Evolutionary conservation across 1,284 basidiomycete species (phyloP), one percentile per base, ranked within the genome.

Genomic region (Lignosus rhinocerotis): DNA sequence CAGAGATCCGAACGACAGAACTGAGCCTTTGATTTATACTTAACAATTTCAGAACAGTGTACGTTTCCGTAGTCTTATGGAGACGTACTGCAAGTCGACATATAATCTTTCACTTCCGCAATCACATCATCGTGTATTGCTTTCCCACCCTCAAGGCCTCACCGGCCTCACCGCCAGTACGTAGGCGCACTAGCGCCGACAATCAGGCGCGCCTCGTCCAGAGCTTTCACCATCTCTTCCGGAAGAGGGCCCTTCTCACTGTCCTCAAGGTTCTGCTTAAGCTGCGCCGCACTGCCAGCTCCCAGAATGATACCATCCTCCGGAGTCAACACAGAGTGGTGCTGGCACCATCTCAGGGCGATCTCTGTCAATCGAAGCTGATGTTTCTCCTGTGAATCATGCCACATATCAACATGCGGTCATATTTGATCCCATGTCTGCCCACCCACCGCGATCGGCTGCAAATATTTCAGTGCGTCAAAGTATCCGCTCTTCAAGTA

Each of bases 101-200:
- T 39, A 9, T 6, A 39, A 12, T 39, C 36, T n/a, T n/a, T 1
- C n/a, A 39, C 36, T n/a, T 5, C 9, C n/a, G 12, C 36, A 39
- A 10, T 10, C 36, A 44, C 42, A 17, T 19, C 14, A 17, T 44
- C 21, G 42, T 17, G 2, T 3, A 41, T 51, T 19, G 11, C 36
- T 10, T 41, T 12, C 42, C 9, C 41, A 12, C 17, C 12, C 32
- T 73, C n/a, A n/a, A n/a, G n/a, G n/a, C n/a, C n/a, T n/a, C n/a
- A n/a, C n/a, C n/a, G n/a, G n/a, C n/a, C n/a, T n/a, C 62, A 81
- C 41, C 80, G 78, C 80, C 80, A 84, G 69, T 84, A 85, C 25
- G 70, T 66, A 0, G 83, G 80, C 16, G 74, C 73, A 46, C 74
- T 69, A 4, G 73, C 72, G 17, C 76, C 77, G 3, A 82, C 79